Conservation (phyloP, 345 rosid genomes). For the Capsella bursapastoris region DNA sequence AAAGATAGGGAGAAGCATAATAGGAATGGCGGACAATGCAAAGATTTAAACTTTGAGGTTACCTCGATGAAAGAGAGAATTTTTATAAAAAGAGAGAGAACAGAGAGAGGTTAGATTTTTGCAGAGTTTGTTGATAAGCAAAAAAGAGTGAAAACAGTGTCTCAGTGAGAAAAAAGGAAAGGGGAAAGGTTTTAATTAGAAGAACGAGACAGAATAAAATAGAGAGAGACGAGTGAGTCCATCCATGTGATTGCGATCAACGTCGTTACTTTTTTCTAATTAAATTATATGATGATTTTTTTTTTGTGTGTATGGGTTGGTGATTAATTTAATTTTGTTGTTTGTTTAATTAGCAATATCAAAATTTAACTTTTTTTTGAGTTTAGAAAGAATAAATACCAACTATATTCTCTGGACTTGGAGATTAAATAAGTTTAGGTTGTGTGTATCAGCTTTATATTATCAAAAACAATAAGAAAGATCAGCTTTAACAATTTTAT, state of each 20-base stretch:
- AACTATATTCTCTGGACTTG: not conserved
- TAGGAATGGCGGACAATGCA: slow-evolving; percentile 34
- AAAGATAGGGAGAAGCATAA: not conserved
- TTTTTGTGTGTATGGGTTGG: slow-evolving; percentile 28
- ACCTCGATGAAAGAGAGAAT: slow-evolving; percentile 16
- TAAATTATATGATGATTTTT: not conserved
- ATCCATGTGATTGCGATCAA: slow-evolving; percentile 39
- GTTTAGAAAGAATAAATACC: slow-evolving; percentile 15
- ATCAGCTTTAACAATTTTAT: slow-evolving; percentile 35
- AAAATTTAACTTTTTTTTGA: not conserved
- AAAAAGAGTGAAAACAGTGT: slow-evolving; percentile 32
- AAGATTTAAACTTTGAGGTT: slow-evolving; percentile 21
- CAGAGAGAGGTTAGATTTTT: slow-evolving; percentile 39
- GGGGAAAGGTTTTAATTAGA: slow-evolving; percentile 16
- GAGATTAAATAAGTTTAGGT: slow-evolving; percentile 17
- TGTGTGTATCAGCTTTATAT: slow-evolving; percentile 29
- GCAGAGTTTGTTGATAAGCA: slow-evolving; percentile 39
- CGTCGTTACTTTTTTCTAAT: slow-evolving; percentile 21
- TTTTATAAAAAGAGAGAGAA: not conserved
- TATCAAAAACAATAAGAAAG: not conserved
- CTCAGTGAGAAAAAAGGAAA: slow-evolving; percentile 27
- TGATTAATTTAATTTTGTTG: slow-evolving; percentile 38
- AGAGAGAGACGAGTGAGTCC: not conserved
- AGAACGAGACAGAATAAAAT: not conserved
- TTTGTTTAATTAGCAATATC: slow-evolving; percentile 13